Evolutionary conservation across 73 alveolate genomes (phyloP), one percentile per base, ranked within the genome.

Genomic region (Paramecium octaurelia): DNA sequence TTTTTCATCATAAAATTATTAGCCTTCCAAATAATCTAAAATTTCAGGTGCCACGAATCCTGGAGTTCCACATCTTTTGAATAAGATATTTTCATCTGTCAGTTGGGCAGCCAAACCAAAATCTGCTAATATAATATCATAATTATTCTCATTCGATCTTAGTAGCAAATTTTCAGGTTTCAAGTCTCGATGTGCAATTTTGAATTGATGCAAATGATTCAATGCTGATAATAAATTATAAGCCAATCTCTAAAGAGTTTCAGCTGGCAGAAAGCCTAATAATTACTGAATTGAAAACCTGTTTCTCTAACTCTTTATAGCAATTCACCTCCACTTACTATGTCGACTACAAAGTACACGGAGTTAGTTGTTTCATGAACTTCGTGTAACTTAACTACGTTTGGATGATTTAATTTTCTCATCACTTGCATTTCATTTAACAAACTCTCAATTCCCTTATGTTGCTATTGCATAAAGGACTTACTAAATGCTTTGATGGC

Each of bases 111-210:
- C 89, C 42, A 88, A 75, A 83, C 94, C 94, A 80, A 88, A 88
- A 88, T 88, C 94, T 14, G 92, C 89, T 20, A 88, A 23, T 2
- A 60, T 35, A 0, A 88, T 38, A 35, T 88, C 94, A 43, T 70
- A 18, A 88, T 31, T 46, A 44, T 75, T 88, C 3, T 88, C 94
- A 96, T n/a, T 50, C 6, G 85, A 38, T 0, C 20, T 27, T 36
- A 97, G 87, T 86, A 97, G 76, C 27, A 97, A 70, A 86, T 97
- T 97, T 86, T 97, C 99, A 43, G 98, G 99, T 88, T 97, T 97
- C 77, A 97, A 80, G 86, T 97, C 99, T 71, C 99, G 44, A 83
- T 97, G 99, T 58, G 94, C 58, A 16, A 97, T 95, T 76, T 95
- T 93, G 34, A 92, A 95, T 27, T 93, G 54, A 86, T 97, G 99